Percentiles rank a stretch among this genome's conserved stretches.
Conservation (phyloP, 108 stramenopile genomes). For the Cyclotella distinguenda region DNA sequence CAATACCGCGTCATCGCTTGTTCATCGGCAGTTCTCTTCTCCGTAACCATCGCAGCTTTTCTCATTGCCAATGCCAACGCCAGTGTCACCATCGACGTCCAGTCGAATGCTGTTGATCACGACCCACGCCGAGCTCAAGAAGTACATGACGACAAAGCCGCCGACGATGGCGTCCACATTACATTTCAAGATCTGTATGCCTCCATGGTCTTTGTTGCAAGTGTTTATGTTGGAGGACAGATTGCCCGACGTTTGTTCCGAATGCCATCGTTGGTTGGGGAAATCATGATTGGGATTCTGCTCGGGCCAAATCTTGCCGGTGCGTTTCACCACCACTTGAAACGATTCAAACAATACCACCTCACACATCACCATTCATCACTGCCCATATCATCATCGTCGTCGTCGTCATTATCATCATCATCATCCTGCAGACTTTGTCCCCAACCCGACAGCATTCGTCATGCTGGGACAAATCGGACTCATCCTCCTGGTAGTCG, state of each 20-base stretch:
- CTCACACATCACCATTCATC: no score
- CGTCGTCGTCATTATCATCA: no score
- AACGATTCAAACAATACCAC: no score
- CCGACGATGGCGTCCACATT: constrained; percentile 57
- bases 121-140: no score
- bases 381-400: no score
- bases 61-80: no score
- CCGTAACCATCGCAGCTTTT: no score
- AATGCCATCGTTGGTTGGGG: constrained; percentile 82
- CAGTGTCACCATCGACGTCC: no score
- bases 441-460: constrained; percentile 69
- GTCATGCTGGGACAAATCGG: constrained; percentile 81
- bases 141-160: constrained; percentile 7
- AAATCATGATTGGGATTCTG: constrained; percentile 75
- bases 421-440: constrained; percentile 54
- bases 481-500: constrained; percentile 68
- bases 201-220: constrained; percentile 63
- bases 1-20: no score
- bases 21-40: no score
- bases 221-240: constrained; percentile 60
- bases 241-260: constrained; percentile 46
- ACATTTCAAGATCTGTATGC: constrained; percentile 65
- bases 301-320: constrained; percentile 71
- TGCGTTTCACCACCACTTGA: no score
- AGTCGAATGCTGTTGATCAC: no score